Percentiles rank a stretch among this genome's conserved stretches.
These are phyloP conservation scores for Coriaria nepalensis DNA, from an alignment of 306 rosid genomes.

Conservation along the genomic window DNA sequence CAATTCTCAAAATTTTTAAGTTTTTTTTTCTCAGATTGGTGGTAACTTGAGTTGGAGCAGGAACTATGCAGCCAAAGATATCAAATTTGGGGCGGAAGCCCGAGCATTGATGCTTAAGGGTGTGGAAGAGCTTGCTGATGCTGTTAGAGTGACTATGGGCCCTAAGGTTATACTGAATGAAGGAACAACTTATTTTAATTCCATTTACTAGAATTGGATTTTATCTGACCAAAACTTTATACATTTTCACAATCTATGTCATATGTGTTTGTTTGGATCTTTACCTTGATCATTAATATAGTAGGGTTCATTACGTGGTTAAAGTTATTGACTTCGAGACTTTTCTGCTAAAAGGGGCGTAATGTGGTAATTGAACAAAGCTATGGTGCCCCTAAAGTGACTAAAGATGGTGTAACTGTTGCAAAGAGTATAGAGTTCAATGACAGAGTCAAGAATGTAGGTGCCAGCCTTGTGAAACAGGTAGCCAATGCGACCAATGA, in stretches of 20 bases:
- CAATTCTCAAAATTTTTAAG: neutral
- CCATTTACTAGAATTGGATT: neutral
- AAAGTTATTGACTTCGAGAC: neutral
- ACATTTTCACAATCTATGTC: neutral
- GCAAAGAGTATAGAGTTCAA: slow-evolving; percentile 45
- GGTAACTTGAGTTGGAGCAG: slow-evolving; percentile 25
- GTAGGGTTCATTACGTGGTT: neutral
- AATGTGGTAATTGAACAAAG: slow-evolving; percentile 42
- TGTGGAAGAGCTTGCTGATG: slow-evolving; percentile 43
- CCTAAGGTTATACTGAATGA: slow-evolving; percentile 16
- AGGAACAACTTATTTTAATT: neutral
- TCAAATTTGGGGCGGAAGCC: slow-evolving; percentile 40
- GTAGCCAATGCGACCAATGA: slow-evolving; percentile 50
- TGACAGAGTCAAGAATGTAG: slow-evolving; percentile 35
- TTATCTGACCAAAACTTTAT: neutral
- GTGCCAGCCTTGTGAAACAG: slow-evolving; percentile 45
- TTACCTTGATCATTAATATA: no score
- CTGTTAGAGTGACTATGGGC: slow-evolving; percentile 41
- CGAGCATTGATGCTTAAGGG: slow-evolving; percentile 41
- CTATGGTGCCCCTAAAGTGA: slow-evolving; percentile 45
- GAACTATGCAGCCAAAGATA: slow-evolving; percentile 41
- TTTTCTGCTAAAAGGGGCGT: slow-evolving; percentile 27
- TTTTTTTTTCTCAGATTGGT: slow-evolving; percentile 15
- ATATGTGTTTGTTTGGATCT: no score
- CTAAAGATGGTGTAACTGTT: slow-evolving; percentile 45